These are phyloP conservation scores for Ottelia alismoides DNA, from an alignment of 106 monocot genomes.

Conservation along the genomic window DNA sequence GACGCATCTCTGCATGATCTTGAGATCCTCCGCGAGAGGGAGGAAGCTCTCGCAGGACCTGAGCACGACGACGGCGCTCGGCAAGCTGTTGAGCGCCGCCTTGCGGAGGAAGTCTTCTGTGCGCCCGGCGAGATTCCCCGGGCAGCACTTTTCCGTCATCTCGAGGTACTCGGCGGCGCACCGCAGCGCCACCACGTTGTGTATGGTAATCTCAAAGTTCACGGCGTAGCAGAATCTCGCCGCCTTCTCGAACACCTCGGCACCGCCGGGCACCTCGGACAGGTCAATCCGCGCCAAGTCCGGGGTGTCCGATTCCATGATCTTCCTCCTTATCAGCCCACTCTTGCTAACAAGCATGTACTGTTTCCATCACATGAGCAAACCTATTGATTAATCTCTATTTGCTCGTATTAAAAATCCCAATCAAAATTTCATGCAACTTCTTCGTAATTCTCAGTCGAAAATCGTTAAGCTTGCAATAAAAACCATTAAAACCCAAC, in stretches of 20 bases:
- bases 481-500: too few relatives aligned
- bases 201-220: constrained; percentile 53
- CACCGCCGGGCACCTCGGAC: constrained; percentile 36
- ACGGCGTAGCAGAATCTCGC: constrained; percentile 56
- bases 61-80: constrained; percentile 24
- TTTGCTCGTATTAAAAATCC: too few relatives aligned
- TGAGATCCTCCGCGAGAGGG: constrained; percentile 33
- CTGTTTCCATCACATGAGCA: too few relatives aligned
- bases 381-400: too few relatives aligned
- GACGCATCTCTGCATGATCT: constrained; percentile 23
- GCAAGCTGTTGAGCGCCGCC: constrained; percentile 35
- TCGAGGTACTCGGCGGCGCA: constrained; percentile 54
- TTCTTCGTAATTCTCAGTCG: too few relatives aligned
- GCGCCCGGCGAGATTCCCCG: constrained; percentile 22
- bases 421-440: too few relatives aligned
- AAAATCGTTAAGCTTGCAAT: too few relatives aligned
- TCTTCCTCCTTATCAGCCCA: constrained; percentile 23
- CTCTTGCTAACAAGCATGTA: constrained; percentile 38
- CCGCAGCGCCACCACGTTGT: constrained; percentile 42
- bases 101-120: constrained; percentile 34
- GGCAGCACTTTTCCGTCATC: constrained; percentile 30
- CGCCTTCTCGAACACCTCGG: constrained; percentile 39
- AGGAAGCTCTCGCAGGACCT: constrained; percentile 30
- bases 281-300: constrained; percentile 17
- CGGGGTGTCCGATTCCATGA: constrained; percentile 12